phyloP scores from a whole-genome alignment of 495 filamentous ascomycete species.

The Diplogelasinospora grovesii region DNA sequence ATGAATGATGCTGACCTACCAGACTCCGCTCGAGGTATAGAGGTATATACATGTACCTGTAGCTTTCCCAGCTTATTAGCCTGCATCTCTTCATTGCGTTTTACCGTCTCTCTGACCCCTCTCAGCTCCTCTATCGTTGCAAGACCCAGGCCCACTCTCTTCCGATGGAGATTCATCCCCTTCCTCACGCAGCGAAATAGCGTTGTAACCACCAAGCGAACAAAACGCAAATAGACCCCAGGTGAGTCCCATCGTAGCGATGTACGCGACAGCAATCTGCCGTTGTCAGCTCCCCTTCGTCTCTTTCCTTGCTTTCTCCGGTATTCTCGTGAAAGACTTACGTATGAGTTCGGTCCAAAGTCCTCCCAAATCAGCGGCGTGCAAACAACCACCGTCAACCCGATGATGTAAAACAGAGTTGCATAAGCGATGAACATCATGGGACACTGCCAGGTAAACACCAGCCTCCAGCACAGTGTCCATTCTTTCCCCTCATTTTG shows the following conservation, averaged over 20 bases:
- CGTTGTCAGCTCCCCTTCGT: no score
- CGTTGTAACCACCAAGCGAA: neutral
- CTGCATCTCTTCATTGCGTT: no score
- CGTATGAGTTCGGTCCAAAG: neutral
- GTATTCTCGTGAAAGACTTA: neutral
- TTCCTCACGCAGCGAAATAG: neutral
- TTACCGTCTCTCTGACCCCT: no score
- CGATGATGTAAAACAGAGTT: slow-evolving; percentile 2
- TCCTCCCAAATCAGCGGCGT: slow-evolving; percentile 3
- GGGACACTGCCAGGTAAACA: slow-evolving; percentile 7
- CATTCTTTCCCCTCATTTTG: neutral
- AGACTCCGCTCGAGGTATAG: no score
- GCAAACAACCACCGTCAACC: slow-evolving; percentile 4
- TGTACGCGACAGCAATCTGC: slow-evolving; percentile 1
- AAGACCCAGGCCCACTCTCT: no score
- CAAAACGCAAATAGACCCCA: slow-evolving; percentile 2
- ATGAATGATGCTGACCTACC: no score
- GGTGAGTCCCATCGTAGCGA: neutral
- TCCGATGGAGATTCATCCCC: no score
- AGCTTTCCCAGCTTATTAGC: no score
- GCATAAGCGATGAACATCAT: slow-evolving; percentile 9
- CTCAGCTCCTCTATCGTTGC: no score
- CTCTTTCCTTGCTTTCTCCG: neutral
- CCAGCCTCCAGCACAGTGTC: neutral
- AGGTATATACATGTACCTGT: no score